Percentiles rank a stretch among this genome's conserved stretches.
These are phyloP conservation scores for Phoma sp. DNA, from an alignment of 2,329 filamentous ascomycete genomes.

Conservation along the genomic window DNA sequence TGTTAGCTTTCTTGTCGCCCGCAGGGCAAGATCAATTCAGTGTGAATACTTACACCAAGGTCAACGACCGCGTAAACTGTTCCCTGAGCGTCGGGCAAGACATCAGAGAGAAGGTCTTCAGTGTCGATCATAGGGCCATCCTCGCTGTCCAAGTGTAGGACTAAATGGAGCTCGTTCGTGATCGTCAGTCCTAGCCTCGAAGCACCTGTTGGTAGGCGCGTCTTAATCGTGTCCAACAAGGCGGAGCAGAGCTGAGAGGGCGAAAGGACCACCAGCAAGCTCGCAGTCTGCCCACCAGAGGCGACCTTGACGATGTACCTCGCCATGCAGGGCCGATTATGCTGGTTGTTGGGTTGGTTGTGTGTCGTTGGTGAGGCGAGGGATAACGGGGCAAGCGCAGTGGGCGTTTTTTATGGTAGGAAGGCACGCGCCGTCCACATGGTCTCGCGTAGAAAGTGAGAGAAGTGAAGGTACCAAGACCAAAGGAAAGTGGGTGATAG, in stretches of 20 bases:
- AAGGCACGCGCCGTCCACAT: not conserved
- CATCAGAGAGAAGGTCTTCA: slow-evolving; percentile 34
- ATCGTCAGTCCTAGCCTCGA: not conserved
- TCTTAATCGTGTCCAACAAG: slow-evolving; percentile 4
- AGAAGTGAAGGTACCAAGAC: not conserved
- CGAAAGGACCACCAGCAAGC: slow-evolving; percentile 8
- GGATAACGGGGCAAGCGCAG: not conserved
- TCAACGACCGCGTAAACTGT: slow-evolving; percentile 29
- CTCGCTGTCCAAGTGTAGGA: slow-evolving; percentile 29
- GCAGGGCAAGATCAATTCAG: not conserved
- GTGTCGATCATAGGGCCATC: slow-evolving; percentile 36
- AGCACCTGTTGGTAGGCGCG: not conserved
- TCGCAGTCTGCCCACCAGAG: not conserved
- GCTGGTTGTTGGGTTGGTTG: not conserved
- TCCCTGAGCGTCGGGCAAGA: slow-evolving; percentile 26
- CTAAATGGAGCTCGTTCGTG: slow-evolving; percentile 1
- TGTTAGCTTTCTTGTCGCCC: not conserved
- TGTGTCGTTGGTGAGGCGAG: not conserved
- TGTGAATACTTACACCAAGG: not conserved
- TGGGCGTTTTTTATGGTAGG: not conserved
- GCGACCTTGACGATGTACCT: slow-evolving; percentile 12
- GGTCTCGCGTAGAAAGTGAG: not conserved
- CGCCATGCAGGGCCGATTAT: slow-evolving; percentile 6
- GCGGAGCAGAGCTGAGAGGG: slow-evolving; percentile 10
- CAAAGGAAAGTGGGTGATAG: not conserved